Conservation (phyloP, 352 stramenopile genomes). For the Phytophthora ramorum region DNA sequence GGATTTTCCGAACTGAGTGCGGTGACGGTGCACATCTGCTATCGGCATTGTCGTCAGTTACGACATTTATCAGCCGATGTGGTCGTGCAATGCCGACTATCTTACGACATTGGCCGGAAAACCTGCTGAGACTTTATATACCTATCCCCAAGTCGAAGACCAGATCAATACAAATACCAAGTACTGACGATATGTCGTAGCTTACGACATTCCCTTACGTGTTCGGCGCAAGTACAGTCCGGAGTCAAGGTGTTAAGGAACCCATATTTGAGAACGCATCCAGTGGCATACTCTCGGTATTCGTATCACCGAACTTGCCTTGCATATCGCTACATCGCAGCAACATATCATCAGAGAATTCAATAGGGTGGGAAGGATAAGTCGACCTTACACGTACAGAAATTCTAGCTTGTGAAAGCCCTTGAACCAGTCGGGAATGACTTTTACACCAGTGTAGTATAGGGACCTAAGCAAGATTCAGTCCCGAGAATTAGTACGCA, state of each 20-base stretch:
- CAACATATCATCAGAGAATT: background rate
- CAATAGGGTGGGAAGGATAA: background rate
- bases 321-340: conserved; percentile 19
- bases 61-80: no score
- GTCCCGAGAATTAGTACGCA: background rate
- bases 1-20: no score
- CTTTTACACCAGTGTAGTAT: conserved; percentile 29
- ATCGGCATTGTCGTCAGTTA: no score
- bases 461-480: conserved; percentile 4
- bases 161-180: no score
- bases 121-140: no score
- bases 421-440: conserved; percentile 24
- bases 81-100: no score
- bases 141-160: no score
- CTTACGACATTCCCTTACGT: no score
- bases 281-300: conserved; percentile 5
- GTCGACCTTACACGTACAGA: conserved; percentile 22
- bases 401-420: conserved; percentile 33
- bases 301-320: conserved; percentile 12
- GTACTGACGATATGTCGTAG: no score
- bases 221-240: no score
- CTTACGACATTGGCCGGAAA: no score
- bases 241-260: conserved; percentile 16
- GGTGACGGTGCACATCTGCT: no score
- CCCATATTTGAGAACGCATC: conserved; percentile 24